Evolutionary conservation across 2,329 filamentous ascomycete species (phyloP), one percentile per base, ranked within the genome.

Genomic region (Cordyceps cateniannulata): DNA sequence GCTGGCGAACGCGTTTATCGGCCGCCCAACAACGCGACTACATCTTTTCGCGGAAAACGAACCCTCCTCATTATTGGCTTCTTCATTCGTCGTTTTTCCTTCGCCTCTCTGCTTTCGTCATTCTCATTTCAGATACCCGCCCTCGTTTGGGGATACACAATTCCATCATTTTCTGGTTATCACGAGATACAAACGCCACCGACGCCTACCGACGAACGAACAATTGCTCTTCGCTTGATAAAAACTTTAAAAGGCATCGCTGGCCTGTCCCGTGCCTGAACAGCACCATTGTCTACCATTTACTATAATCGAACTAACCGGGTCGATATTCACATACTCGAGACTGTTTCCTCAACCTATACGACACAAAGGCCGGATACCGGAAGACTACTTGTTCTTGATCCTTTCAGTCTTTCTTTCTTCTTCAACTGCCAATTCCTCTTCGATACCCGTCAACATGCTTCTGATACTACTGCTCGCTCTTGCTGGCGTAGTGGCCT

Each of bases 181-280:
- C 54, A 51, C 56, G 56, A 42, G 47, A 53, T 45, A 59, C 57
- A 59, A 40, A 50, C 55, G 47, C 35, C 56, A 59, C 56, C 25
- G 18, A 12, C 24, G 6, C 47, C 24, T 50, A 16, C 32, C 35
- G 1, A 48, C 16, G 8, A 45, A 45, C 42, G 42, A 45, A 45
- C 42, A 16, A 7, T 29, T 50, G 32, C 35, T 44, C 47, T n/a
- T 35, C 18, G 4, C 35, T 32, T 18, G 29, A 16, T 27, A 7
- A 1, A 29, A 22, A 42, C 10, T 32, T 51, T 29, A 59, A 49
- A 40, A 51, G n/a, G 29, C 16, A 18, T 20, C n/a, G 16, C 7
- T 3, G 12, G 6, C 5, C 6, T 16, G 4, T 16, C 22, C 24
- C 3, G 2, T 14, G 10, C 16, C 10, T 5, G 16, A 14, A 3